Base-by-base conservation (phyloP, 768 basidiomycete species). In the Lactifluus pinguis region DNA sequence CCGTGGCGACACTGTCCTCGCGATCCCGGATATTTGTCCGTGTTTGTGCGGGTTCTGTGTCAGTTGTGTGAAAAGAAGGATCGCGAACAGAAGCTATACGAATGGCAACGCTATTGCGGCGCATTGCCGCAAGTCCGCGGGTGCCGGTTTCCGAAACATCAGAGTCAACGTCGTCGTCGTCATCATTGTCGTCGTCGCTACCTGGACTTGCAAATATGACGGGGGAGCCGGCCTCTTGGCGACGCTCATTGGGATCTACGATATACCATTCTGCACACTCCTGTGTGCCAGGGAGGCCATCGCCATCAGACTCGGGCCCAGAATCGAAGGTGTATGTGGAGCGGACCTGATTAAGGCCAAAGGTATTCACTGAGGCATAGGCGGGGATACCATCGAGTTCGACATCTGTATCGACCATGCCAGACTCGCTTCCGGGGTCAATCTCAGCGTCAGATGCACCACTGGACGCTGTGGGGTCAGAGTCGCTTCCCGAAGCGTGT, bases 371-470 rank as follows among this genome's bases (percentile, higher is more conserved):
- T 15, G 57, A 55, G 25, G 49, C 48, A 8, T 52, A 41, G 13
- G 58, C 65, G 4, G 53, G 34, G n/a, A 55, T 49, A 38, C 41
- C 53, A 42, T 66, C 65, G 17, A 64, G 49, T 54, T 64, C 65
- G 19, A 64, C 63, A 52, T 64, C 65, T 1, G 65, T 64, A 25
- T 64, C 65, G 21, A 66, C 56, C 21, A 57, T 54, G 49, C 64
- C 61, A 3, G 56, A 62, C 32, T 60, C 62, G 32, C 19, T 49
- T 34, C 59, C 62, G 6, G 49, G 34, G 38, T 61, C 62, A 29
- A 63, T 39, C 3, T 63, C 62, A n/a, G 49, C 42, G 11, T 63
- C 62, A 39, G 62, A 60, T 30, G 53, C 42, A 29, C 9, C 51
- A 7, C 47, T 25, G 8, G 62, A 53, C 13, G 62, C 17, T 29